Base-by-base conservation (phyloP, 2,329 filamentous ascomycete genomes). In the Trichoderma aggressivum region DNA sequence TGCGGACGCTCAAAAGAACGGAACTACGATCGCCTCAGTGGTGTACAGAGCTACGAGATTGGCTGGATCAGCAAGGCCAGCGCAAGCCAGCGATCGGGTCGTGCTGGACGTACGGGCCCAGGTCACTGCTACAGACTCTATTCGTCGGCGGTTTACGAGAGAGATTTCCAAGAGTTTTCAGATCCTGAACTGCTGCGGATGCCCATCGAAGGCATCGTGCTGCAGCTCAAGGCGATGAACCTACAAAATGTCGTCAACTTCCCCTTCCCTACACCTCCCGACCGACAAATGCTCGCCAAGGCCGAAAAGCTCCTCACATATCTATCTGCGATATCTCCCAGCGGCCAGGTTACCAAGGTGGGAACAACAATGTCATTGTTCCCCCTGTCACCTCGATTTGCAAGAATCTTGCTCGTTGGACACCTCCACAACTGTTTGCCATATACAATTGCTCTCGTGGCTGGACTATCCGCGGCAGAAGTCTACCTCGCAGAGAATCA, bases 11-110 rank as follows among this genome's bases (percentile, higher is more conserved):
- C 93, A 43, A 99, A 99, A 80, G 94, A 98, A 80, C 91, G 95
- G 73, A 92, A 91, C 71, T 98, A 96, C 77, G 93, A 98, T 78
- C 87, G 89, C n/a, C 84, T 89, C 12, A 98, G 92, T 10, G 95
- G 95, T 4, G 95, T 99, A 0, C 96, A 99, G 79, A 97, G 92
- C 78, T 99, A 97, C 79, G 92, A 97, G 76, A 89, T 99, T 67
- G 92, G 92, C 53, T 99, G 95, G 94, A 97, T 98, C 79, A 98
- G 94, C 83, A 98, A 99, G 83, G 96, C 96, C 32, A 97, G 94
- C 79, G 95, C 96, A 8, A 92, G 91, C 74, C 96, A 99, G 81
- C 89, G 96, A 79, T 90, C 94, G 72, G 96, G 96, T 82, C 93
- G 96, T 86, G 96, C 96, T 71, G 96, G 97, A 74, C 91, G 96